Evolutionary conservation across 441 rosid species (phyloP).

Genomic region (Corymbia citriodora): DNA sequence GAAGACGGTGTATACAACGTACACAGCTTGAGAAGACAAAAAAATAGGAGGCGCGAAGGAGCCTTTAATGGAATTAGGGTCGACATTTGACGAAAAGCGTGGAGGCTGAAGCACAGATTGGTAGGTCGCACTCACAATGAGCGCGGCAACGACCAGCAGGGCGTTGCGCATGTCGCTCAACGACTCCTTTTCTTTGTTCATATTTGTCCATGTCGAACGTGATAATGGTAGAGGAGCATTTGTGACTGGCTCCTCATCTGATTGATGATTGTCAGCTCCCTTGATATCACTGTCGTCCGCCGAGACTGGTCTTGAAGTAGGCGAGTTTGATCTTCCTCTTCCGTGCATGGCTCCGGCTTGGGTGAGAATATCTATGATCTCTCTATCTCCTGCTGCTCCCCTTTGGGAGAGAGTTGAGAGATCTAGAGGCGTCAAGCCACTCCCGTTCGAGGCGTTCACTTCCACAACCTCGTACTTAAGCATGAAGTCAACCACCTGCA

Average conservation of each 20-base stretch:
- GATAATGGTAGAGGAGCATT: neutral
- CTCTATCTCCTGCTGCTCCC: neutral
- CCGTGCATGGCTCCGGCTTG: neutral
- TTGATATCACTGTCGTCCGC: accelerated
- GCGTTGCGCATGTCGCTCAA: neutral
- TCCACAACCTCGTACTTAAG: neutral
- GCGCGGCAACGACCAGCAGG: neutral
- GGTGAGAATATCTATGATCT: neutral
- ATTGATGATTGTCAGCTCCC: neutral
- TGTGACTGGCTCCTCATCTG: neutral
- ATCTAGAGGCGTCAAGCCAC: neutral
- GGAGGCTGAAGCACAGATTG: neutral
- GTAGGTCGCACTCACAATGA: neutral
- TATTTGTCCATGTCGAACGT: neutral
- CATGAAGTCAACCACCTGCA: neutral
- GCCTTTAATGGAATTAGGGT: neutral
- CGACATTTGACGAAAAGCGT: neutral
- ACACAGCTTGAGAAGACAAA: neutral
- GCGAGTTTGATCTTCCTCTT: neutral
- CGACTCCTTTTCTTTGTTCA: neutral
- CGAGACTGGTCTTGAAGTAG: neutral
- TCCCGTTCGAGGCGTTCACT: neutral
- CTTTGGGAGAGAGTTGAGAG: neutral
- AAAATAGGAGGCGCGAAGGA: neutral
- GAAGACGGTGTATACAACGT: neutral